Base-by-base conservation (phyloP, 179 eudicot genomes). In the Vitellaria paradoxa region DNA sequence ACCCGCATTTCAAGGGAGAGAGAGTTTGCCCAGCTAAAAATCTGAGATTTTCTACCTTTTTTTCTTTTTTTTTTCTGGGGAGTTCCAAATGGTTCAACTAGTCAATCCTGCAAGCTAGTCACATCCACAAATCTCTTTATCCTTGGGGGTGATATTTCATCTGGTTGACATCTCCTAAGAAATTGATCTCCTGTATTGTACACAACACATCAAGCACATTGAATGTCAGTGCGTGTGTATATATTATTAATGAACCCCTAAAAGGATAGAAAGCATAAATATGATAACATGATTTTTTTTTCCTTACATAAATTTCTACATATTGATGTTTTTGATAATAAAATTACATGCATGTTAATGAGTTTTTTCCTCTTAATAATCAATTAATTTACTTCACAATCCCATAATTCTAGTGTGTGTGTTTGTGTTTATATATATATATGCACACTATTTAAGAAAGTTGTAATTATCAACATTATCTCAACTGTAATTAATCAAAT, bases 121-220 rank as follows among this genome's bases (percentile, higher is more conserved):
- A 79, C 82, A 83, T 83, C 85, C 75, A 55, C 52, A 72, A 75
- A 82, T 82, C 85, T 50, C 9, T 57, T 79, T 66, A 82, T 76
- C 85, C 82, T 74, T 74, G 55, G 55, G 37, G 81, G 79, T 65
- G 84, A 79, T 74, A 77, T 61, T 75, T 81, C 84, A 67, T 81
- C 78, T 78, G 84, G 81, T 57, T 77, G 74, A 60, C 75, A 55
- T 57, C 80, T 57, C 80, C 57, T 46, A 73, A 24, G 77, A 72
- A 82, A 68, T 82, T 82, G 82, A 72, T 72, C 62, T 82, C 77
- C 85, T 82, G 80, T 76, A 40, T 40, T 53, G 15, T 9, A 49
- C 24, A 17, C 57, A 61, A 50, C 9, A 12, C 55, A 50, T 30
- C 37, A 30, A 30, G 1, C 37, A 30, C 37, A 1, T 30, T 30